Evolutionary conservation across 306 rosid genomes (phyloP), one percentile per base, ranked within the genome.

Genomic region (Crataegus laevigata): DNA sequence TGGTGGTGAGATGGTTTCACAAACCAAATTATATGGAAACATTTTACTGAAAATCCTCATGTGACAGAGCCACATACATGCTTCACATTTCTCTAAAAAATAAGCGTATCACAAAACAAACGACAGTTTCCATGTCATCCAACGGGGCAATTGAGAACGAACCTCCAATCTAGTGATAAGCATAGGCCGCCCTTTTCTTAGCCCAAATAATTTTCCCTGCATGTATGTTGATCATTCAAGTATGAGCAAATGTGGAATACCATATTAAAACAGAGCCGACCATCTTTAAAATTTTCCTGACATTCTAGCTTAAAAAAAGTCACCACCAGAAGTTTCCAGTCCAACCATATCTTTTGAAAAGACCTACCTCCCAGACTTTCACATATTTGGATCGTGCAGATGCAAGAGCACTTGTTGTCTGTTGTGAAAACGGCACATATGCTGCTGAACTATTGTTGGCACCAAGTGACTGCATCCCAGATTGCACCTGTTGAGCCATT

Each of bases 151-250:
- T 64, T 29, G 72, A 75, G 82, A 82, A 78, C 93, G 73, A 88
- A 94, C 99, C 75, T 94, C 99, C 65, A 94, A 87, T 87, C 87
- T 92, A 73, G 97, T 92, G 81, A 94, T 92, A 80, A 94, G 90
- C 58, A 89, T 93, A 34, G 99, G 98, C 51, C 90, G 96, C 66
- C 99, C 98, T 89, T 92, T 93, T 83, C 99, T 90, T 89, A 88
- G 99, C 26, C 99, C 99, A 59, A 91, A 89, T 87, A 94, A 85
- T 85, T 87, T 88, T 82, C 99, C 99, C 99, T 94, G 93, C 88
- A 87, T 64, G 58, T 59, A 68, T 81, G 40, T 78, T 78, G 69
- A 74, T 58, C 74, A 52, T 70, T 58, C 55, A 85, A 73, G 59
- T 26, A 77, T 38, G 68, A 73, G 72, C 69, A 29, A 83, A 58